These are phyloP conservation scores for Ogataea angusta DNA, from an alignment of 805 yeast genomes.

Conservation along the genomic window DNA sequence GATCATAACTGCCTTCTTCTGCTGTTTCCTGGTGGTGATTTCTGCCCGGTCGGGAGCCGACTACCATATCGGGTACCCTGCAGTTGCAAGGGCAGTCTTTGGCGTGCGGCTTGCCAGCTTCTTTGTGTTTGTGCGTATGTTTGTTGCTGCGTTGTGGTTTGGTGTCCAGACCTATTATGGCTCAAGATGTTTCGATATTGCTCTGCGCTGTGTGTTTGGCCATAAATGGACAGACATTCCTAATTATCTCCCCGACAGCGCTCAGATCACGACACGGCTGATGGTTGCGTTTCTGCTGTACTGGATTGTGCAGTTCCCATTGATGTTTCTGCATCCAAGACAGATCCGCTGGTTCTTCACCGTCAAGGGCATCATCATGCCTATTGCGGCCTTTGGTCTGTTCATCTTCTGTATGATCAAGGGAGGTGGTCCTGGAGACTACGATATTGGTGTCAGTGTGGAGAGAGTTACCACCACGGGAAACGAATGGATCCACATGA, in stretches of 20 bases:
- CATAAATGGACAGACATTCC: conserved; percentile 19
- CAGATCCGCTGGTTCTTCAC: conserved; percentile 20
- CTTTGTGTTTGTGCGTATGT: conserved; percentile 35
- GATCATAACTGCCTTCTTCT: conserved; percentile 12
- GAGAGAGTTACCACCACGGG: conserved; percentile 9
- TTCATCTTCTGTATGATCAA: conserved; percentile 21
- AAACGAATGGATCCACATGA: conserved; percentile 19
- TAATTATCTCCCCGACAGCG: conserved; percentile 19
- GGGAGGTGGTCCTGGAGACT: conserved; percentile 20
- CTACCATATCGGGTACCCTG: conserved; percentile 38
- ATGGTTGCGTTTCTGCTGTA: conserved; percentile 21
- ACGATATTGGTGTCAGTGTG: conserved; percentile 13
- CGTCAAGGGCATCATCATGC: conserved; percentile 19
- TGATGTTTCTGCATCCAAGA: conserved; percentile 20
- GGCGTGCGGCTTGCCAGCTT: conserved; percentile 36
- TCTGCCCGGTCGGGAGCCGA: conserved; percentile 21
- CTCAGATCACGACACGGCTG: conserved; percentile 16
- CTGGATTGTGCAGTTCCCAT: conserved; percentile 22
- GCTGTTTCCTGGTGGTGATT: conserved; percentile 17
- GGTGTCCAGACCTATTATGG: conserved; percentile 38
- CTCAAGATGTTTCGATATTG: conserved; percentile 35
- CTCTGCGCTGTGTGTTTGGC: conserved; percentile 24
- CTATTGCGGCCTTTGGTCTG: conserved; percentile 21
- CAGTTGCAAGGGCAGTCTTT: conserved; percentile 35
- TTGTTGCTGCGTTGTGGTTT: conserved; percentile 38